phyloP scores from a whole-genome alignment of 2,329 filamentous ascomycete genomes.

The Phaeosphaeriaceae sp. region DNA sequence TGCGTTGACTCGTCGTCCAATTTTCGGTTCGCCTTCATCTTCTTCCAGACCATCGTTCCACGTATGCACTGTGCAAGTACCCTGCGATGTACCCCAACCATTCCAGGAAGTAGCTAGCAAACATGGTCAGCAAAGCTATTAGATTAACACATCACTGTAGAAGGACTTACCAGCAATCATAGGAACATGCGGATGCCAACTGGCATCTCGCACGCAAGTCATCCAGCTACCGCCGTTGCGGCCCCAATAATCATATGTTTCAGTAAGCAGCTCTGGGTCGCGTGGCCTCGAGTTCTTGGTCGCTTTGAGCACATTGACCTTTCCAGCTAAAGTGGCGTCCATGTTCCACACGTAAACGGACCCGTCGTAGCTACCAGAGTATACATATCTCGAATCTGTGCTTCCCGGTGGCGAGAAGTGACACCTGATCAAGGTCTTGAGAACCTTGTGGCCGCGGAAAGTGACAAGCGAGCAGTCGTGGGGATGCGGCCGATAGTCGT shows the following conservation, averaged over 20 bases:
- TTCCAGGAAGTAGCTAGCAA: slow-evolving; percentile 79
- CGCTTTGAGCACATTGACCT: slow-evolving; percentile 77
- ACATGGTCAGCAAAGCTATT: slow-evolving; percentile 18
- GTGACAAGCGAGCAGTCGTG: slow-evolving; percentile 92
- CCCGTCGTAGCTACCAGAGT: slow-evolving; percentile 88
- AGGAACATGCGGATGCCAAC: slow-evolving; percentile 87
- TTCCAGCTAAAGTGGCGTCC: slow-evolving; percentile 81
- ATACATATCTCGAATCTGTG: slow-evolving; percentile 90
- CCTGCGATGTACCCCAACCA: slow-evolving; percentile 73
- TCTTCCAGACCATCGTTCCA: slow-evolving; percentile 75
- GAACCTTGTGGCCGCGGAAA: slow-evolving; percentile 87
- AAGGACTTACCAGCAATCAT: slow-evolving; percentile 69
- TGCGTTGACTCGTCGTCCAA: slow-evolving; percentile 46
- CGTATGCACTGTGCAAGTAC: slow-evolving; percentile 79
- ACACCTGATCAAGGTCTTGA: slow-evolving; percentile 90
- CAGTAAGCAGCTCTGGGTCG: slow-evolving; percentile 59
- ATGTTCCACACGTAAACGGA: slow-evolving; percentile 92
- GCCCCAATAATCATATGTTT: slow-evolving; percentile 63
- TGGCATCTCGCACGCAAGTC: slow-evolving; percentile 85
- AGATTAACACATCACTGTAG: not conserved
- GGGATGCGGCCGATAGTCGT: slow-evolving; percentile 74
- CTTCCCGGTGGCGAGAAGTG: slow-evolving; percentile 90
- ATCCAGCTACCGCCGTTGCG: slow-evolving; percentile 69
- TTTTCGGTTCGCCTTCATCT: slow-evolving; percentile 58
- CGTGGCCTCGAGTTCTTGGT: slow-evolving; percentile 69